Conservation (phyloP, 176 grass and related monocot genomes). For the Stipa capillata region DNA sequence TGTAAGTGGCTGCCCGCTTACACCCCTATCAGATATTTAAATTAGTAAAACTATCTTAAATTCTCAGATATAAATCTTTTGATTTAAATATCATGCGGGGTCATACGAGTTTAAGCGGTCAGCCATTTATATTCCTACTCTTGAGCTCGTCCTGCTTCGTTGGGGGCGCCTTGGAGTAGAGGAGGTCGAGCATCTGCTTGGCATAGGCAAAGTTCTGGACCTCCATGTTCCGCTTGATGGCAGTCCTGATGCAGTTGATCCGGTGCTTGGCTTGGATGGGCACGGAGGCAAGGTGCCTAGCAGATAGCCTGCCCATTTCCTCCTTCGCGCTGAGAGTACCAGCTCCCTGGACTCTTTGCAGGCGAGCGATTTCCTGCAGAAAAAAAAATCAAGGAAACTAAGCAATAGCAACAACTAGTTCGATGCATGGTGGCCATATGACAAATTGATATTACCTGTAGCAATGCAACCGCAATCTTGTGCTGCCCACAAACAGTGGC, state of each 20-base stretch:
- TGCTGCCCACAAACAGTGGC: constrained; percentile 95
- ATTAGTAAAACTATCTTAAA: too few species aligned
- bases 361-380: constrained; percentile 81
- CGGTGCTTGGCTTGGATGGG: constrained; percentile 95
- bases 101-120: too few species aligned
- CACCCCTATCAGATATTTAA: too few species aligned
- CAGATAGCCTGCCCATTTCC: constrained; percentile 91
- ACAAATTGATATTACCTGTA: constrained; percentile 54
- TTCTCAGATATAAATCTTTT: too few species aligned
- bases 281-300: constrained; percentile 81
- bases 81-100: too few species aligned
- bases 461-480: constrained; percentile 83
- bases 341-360: constrained; percentile 90
- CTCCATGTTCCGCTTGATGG: constrained; percentile 98
- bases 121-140: too few species aligned
- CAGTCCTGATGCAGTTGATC: constrained; percentile 95
- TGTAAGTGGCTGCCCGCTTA: too few species aligned
- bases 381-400: neutral
- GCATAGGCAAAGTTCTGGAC: constrained; percentile 89
- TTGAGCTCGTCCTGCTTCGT: constrained; percentile 92
- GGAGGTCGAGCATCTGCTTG: constrained; percentile 82
- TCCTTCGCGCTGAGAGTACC: constrained; percentile 86
- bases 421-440: neutral
- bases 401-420: neutral
- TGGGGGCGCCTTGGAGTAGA: constrained; percentile 78